Evolutionary conservation across 2,329 filamentous ascomycete species (phyloP), one percentile per base, ranked within the genome.

Genomic region (Aspergillus clavatus): DNA sequence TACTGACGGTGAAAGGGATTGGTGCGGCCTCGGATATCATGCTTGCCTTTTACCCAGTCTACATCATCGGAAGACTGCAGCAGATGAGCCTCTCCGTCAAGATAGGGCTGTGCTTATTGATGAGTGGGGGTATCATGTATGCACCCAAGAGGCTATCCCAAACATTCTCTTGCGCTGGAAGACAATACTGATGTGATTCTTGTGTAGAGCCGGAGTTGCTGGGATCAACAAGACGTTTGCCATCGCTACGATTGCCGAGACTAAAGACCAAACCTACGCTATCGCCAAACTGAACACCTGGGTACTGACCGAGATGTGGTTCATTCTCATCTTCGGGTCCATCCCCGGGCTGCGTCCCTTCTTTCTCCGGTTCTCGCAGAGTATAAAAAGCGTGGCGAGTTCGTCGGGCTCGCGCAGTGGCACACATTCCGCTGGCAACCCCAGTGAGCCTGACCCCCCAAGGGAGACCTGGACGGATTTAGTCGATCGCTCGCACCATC

Each of bases 291-390:
- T 55, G 3, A 54, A 56, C 36, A 52, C 48, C 11, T 56, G 51
- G 53, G 47, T 51, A 5, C 42, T 56, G 11, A 56, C 53, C 0
- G 53, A 56, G 18, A 56, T 56, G 53, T 56, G 53, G 53, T 56
- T 56, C 11, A 54, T 53, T 19, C 8, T 41, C 19, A 43, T 43
- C 3, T 56, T 56, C 21, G 53, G 53, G 19, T 56, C 53, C 1
- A 53, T 56, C 6, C 53, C 53, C 1, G 49, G 48, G 1, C 50
- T 55, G 3, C 50, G 52, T 2, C 42, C 44, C 2, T 46, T 53
- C 27, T 55, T 55, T 16, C 38, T 51, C 10, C 45, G 38, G 5
- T 52, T 55, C 33, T 47, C 44, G 0, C 52, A 55, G n/a, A 48
- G 50, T 39, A 49, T 55, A 18, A 55, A 55, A 14, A 45, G 18